Evolutionary conservation across 371 early-diverging fungal genomes (phyloP), one percentile per base, ranked within the genome.

Genomic region (Gilbertella persicaria): DNA sequence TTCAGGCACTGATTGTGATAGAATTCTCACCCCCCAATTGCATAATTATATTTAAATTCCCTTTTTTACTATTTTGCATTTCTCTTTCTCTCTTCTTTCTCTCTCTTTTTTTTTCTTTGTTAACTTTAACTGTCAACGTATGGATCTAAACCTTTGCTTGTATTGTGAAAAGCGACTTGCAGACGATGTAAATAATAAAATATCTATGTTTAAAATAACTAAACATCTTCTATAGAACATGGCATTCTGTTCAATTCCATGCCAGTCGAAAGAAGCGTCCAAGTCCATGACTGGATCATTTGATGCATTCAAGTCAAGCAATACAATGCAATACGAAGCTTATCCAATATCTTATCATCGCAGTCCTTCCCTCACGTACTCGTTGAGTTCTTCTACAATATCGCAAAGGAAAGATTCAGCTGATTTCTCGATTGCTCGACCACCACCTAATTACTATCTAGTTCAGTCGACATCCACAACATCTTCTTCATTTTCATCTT

Each of bases 81-180:
- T 40, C 2, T 25, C 20, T 45, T n/a, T 20, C 45, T 20, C 45
- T 35, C 19, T 37, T 25, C 28, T 17, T 30, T 53, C 41, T 50
- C 33, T 50, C 33, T 50, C 23, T 53, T 26, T 48, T 23, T 17
- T 21, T 35, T 39, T 41, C 20, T 17, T 17, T 25, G 20, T 41
- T 50, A 36, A 3, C 41, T 30, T 46, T 26, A 23, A 33, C 19
- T 39, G n/a, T 38, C 37, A n/a, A n/a, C 29, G 26, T 19, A 65
- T 65, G 65, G 65, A 65, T 41, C 29, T 59, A 16, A 65, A 65
- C 42, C 41, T 45, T 48, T 65, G 65, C 42, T 53, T 65, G 43
- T 60, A 58, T 33, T 65, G 65, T 44, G 65, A 65, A 49, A 65
- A 65, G 37, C 36, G 53, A 53, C 57, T 65, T 38, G 48, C 28